phyloP scores from a whole-genome alignment of 768 basidiomycete species.

The Sutorius australiensis region DNA sequence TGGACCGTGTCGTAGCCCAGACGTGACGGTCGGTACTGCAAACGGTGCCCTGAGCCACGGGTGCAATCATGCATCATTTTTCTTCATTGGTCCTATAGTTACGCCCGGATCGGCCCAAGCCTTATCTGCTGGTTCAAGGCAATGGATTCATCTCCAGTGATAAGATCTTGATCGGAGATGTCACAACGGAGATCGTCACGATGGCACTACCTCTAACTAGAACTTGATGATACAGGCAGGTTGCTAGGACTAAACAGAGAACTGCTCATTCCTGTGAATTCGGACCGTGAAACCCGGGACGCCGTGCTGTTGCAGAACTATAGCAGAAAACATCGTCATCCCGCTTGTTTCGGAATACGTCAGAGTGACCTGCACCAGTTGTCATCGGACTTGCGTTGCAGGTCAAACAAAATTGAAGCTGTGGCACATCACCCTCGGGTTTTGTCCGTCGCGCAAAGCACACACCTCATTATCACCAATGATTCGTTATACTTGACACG shows the following conservation, averaged over 20 bases:
- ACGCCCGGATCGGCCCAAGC: background rate
- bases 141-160: background rate
- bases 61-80: background rate
- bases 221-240: background rate
- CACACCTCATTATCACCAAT: no score
- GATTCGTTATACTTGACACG: no score
- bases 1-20: background rate
- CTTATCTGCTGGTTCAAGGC: background rate
- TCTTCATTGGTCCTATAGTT: background rate
- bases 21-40: background rate
- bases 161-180: no score
- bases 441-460: no score
- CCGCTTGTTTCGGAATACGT: no score
- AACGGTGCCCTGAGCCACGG: background rate
- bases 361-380: no score
- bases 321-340: background rate
- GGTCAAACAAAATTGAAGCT: no score
- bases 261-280: background rate
- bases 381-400: no score
- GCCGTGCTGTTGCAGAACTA: background rate
- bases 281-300: background rate
- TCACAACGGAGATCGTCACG: background rate
- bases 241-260: background rate
- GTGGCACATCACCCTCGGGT: no score
- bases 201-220: background rate